phyloP scores from a whole-genome alignment of 139 green algal genomes.

The Chlamydomonas sp. region DNA sequence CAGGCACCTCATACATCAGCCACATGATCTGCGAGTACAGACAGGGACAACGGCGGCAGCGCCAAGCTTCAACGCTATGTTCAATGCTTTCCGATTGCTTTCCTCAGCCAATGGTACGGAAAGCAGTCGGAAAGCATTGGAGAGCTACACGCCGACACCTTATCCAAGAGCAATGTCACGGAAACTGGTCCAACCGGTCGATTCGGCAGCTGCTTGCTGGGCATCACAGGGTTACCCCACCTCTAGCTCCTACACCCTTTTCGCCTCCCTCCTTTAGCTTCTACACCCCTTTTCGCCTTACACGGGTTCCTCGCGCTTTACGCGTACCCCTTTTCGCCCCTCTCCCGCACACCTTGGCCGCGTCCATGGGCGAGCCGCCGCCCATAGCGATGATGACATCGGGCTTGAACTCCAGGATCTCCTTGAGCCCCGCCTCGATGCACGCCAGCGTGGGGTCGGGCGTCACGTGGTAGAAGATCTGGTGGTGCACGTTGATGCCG shows the following conservation, averaged over 20 bases:
- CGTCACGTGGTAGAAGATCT: slow-evolving; percentile 70
- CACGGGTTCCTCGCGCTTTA: background rate
- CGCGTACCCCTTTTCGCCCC: background rate
- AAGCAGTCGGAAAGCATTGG: no score
- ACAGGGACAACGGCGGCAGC: no score
- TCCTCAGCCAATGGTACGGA: no score
- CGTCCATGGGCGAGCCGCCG: slow-evolving; percentile 79
- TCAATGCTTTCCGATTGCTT: no score
- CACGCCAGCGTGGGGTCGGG: slow-evolving; percentile 71
- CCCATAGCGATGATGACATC: slow-evolving; percentile 80
- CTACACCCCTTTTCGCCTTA: slow-evolving; percentile 62
- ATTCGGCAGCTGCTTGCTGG: no score
- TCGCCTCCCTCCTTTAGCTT: slow-evolving; percentile 65
- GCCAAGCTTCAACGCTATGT: no score
- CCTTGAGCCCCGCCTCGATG: slow-evolving; percentile 58
- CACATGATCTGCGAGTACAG: slow-evolving; percentile 46
- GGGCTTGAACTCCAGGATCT: slow-evolving; percentile 65
- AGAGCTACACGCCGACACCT: no score
- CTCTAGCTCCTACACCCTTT: no score
- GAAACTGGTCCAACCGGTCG: no score
- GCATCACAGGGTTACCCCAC: no score
- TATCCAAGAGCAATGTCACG: no score
- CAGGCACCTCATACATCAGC: slow-evolving; percentile 79
- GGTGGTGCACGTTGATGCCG: slow-evolving; percentile 53
- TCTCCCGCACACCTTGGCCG: slow-evolving; percentile 63